phyloP scores from a whole-genome alignment of 2,329 filamentous ascomycete genomes.

The Chrysoporthe austroafricana region DNA sequence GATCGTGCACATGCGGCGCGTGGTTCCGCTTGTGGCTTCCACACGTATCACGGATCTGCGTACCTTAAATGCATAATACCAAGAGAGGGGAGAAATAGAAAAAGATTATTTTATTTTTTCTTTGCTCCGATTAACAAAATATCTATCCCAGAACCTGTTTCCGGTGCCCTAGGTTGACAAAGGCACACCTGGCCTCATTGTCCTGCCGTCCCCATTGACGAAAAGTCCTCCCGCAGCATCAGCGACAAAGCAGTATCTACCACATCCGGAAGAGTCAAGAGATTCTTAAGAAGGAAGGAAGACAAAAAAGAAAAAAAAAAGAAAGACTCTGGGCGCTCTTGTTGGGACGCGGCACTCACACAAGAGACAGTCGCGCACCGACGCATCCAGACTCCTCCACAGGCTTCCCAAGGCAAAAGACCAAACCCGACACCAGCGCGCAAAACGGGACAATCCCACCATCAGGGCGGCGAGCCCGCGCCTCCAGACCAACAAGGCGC shows the following conservation, averaged over 20 bases:
- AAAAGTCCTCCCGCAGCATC: background rate
- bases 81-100: too few species aligned
- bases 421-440: background rate
- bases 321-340: background rate
- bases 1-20: background rate
- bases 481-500: too few species aligned
- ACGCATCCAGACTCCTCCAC: background rate
- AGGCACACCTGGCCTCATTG: background rate
- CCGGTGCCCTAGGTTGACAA: constrained; percentile 1
- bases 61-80: background rate
- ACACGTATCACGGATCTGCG: background rate
- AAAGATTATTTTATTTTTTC: background rate
- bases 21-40: background rate
- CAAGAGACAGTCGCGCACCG: background rate
- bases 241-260: background rate
- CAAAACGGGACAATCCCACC: background rate
- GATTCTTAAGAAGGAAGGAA: background rate
- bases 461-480: background rate
- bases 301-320: background rate
- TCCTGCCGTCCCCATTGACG: background rate
- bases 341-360: background rate
- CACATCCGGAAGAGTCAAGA: background rate
- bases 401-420: background rate
- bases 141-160: background rate
- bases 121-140: background rate